These are phyloP conservation scores for Waitea zeae DNA, from an alignment of 1,284 basidiomycete genomes.

Conservation along the genomic window DNA sequence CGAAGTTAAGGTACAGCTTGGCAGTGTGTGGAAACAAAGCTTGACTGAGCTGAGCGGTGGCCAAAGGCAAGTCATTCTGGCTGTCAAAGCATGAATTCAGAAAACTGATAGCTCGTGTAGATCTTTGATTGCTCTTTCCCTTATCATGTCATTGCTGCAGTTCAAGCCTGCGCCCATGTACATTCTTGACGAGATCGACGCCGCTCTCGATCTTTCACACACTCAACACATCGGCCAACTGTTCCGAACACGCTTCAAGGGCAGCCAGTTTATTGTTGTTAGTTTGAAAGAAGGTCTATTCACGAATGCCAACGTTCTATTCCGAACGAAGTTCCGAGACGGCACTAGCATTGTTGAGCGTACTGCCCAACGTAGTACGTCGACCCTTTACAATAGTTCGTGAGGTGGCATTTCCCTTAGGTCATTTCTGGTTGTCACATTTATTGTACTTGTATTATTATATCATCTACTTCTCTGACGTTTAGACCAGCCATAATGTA, in stretches of 20 bases:
- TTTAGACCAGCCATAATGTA: too few species aligned
- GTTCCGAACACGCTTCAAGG: conserved; percentile 94
- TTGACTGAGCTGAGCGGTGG: conserved; percentile 95
- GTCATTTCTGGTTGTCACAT: too few species aligned
- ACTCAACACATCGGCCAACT: conserved; percentile 96
- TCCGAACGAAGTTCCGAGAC: conserved; percentile 83
- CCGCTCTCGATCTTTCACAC: conserved; percentile 89
- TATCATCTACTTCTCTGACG: too few species aligned
- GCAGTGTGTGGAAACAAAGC: conserved; percentile 93
- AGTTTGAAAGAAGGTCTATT: conserved; percentile 95
- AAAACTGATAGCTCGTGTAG: conserved; percentile 20
- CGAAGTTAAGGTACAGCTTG: conserved; percentile 93
- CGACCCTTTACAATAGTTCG: conserved; percentile 20
- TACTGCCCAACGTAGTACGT: conserved; percentile 42
- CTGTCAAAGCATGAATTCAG: neutral
- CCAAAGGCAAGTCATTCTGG: conserved; percentile 53
- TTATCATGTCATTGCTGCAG: conserved; percentile 96
- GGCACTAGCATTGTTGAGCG: conserved; percentile 84
- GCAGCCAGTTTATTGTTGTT: conserved; percentile 96
- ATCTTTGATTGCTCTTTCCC: conserved; percentile 88
- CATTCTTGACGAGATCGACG: conserved; percentile 97
- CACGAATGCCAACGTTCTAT: conserved; percentile 95
- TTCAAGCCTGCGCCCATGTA: conserved; percentile 99
- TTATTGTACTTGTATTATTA: too few species aligned
- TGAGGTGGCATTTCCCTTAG: too few species aligned